Evolutionary conservation across 352 stramenopile species (phyloP).

Genomic region (Phytopythium montanum): DNA sequence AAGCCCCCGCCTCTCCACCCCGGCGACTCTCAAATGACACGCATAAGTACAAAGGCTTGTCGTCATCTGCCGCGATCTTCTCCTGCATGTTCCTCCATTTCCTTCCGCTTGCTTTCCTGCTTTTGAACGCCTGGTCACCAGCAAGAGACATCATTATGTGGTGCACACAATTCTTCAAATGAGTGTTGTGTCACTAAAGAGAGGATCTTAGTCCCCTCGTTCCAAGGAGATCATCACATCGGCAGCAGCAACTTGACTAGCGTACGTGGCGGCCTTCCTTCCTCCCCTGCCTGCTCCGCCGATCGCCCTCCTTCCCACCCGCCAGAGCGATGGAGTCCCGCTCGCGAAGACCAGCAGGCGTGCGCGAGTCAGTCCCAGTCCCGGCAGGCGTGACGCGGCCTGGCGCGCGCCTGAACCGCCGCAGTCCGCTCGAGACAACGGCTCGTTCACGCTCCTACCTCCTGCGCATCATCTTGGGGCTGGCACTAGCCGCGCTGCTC

Average conservation of each 20-base stretch:
- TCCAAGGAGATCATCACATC: no score
- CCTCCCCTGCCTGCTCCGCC: neutral
- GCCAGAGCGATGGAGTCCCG: constrained; percentile 38
- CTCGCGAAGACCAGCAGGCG: constrained; percentile 25
- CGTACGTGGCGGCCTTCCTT: neutral
- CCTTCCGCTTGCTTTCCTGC: constrained; percentile 11
- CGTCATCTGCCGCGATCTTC: constrained; percentile 28
- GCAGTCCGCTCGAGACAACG: neutral
- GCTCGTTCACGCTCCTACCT: constrained; percentile 28
- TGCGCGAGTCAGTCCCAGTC: constrained; percentile 19
- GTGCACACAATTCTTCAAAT: no score
- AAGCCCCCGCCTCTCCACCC: no score
- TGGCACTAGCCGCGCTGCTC: constrained; percentile 38
- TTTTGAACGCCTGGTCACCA: no score
- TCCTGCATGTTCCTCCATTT: constrained; percentile 7
- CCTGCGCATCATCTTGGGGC: constrained; percentile 34
- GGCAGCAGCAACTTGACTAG: no score
- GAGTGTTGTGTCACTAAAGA: no score
- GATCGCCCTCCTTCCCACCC: neutral
- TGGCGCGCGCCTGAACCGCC: neutral
- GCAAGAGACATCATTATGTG: no score
- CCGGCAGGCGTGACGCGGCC: constrained; percentile 2
- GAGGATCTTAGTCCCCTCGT: no score
- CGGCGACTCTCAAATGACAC: constrained; percentile 41
- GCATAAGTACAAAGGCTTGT: constrained; percentile 37